These are phyloP conservation scores for Penicillium mononematosum DNA, from an alignment of 495 filamentous ascomycete species.

Conservation along the genomic window DNA sequence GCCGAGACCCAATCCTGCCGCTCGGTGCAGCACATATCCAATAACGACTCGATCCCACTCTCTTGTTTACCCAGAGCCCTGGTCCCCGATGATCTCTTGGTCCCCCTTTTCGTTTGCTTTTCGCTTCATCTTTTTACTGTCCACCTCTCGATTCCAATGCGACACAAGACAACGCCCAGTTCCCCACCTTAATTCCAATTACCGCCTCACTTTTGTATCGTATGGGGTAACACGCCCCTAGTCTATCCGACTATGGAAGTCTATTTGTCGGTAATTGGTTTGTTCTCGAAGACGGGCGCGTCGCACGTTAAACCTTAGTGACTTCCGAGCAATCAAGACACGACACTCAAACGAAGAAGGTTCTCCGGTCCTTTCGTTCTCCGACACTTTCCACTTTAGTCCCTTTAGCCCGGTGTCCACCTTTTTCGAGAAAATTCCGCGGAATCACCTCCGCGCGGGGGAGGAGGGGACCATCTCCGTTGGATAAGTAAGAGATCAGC, in stretches of 20 bases:
- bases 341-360: constrained; percentile 6
- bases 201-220: background rate
- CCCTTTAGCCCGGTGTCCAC: constrained; percentile 17
- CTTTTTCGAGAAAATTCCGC: constrained; percentile 34
- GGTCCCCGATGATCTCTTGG: constrained; percentile 21
- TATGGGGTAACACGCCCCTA: background rate
- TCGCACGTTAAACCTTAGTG: constrained; percentile 23
- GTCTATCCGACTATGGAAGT: constrained; percentile 10
- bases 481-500: constrained; percentile 3
- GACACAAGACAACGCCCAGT: background rate
- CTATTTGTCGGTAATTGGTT: background rate
- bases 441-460: constrained; percentile 20
- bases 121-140: background rate
- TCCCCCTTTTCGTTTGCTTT: constrained; percentile 15
- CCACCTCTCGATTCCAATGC: constrained; percentile 8
- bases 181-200: constrained; percentile 10
- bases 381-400: constrained; percentile 3
- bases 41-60: constrained; percentile 7
- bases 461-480: constrained; percentile 5
- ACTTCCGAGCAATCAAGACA: background rate
- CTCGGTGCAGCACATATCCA: constrained; percentile 17
- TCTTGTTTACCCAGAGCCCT: constrained; percentile 14
- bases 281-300: constrained; percentile 17
- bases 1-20: constrained; percentile 26
- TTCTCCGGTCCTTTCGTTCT: constrained; percentile 15